Conservation (phyloP, 2,329 filamentous ascomycete species). For the Colletotrichum paranaense region DNA sequence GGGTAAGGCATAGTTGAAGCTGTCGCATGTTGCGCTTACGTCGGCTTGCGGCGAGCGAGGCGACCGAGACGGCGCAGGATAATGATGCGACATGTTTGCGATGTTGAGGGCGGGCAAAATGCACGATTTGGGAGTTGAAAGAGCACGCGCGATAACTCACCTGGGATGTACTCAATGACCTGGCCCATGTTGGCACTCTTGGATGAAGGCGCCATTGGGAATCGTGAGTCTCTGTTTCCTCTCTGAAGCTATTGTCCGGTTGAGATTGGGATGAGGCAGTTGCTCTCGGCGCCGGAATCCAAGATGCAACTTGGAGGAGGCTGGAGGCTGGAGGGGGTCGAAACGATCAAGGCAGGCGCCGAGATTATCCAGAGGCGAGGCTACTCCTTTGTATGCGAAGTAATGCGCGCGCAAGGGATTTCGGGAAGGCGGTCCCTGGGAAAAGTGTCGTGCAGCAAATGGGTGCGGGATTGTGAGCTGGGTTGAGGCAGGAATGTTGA, state of each 20-base stretch:
- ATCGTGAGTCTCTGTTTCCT: slow-evolving; percentile 23
- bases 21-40: slow-evolving; percentile 5
- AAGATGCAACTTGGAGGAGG: not conserved
- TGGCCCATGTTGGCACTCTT: slow-evolving; percentile 77
- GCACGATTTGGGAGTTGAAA: not conserved
- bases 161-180: slow-evolving; percentile 95
- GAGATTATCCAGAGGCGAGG: slow-evolving; percentile 24
- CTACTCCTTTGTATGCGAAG: slow-evolving; percentile 34
- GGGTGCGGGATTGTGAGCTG: slow-evolving; percentile 1
- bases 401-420: slow-evolving; percentile 27
- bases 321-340: slow-evolving; percentile 9
- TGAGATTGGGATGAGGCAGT: no score
- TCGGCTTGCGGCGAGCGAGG: slow-evolving; percentile 3
- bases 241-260: not conserved
- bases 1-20: not conserved
- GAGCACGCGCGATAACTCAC: slow-evolving; percentile 61
- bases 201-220: slow-evolving; percentile 63
- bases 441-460: slow-evolving; percentile 4
- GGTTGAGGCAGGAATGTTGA: slow-evolving; percentile 29
- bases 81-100: slow-evolving; percentile 46
- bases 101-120: slow-evolving; percentile 3
- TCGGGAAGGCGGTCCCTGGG: not conserved
- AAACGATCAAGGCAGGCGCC: slow-evolving; percentile 27
- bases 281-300: no score
- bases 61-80: slow-evolving; percentile 36